Evolutionary conservation across 768 basidiomycete genomes (phyloP).

Genomic region (Porpolomopsis calyptriformis): DNA sequence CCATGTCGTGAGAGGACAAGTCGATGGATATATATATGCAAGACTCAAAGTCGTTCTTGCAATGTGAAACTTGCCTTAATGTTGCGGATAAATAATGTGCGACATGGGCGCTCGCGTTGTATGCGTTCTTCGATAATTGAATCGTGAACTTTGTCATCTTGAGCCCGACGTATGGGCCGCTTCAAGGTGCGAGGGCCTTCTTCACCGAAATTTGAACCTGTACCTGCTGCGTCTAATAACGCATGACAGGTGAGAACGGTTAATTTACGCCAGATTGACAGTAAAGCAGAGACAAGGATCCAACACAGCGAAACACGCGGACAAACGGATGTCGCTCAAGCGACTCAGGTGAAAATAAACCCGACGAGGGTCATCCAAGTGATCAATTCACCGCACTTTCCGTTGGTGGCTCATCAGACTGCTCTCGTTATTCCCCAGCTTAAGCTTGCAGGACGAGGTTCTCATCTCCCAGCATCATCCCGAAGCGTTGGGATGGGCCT

Average conservation of each 20-base stretch:
- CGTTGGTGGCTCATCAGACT: slow-evolving; percentile 25
- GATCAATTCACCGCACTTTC: slow-evolving; percentile 11
- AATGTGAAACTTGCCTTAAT: slow-evolving; percentile 71
- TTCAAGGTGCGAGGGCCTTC: slow-evolving; percentile 35
- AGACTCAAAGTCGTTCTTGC: neutral
- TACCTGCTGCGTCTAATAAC: slow-evolving; percentile 54
- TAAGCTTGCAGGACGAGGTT: slow-evolving; percentile 24
- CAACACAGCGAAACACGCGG: slow-evolving; percentile 35
- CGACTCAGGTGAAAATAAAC: slow-evolving; percentile 5
- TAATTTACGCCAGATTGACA: slow-evolving; percentile 11
- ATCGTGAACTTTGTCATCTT: slow-evolving; percentile 83
- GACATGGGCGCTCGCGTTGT: slow-evolving; percentile 86
- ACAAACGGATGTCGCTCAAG: slow-evolving; percentile 24
- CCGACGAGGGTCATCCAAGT: slow-evolving; percentile 11
- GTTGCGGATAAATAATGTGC: slow-evolving; percentile 94
- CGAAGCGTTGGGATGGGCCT: slow-evolving; percentile 20
- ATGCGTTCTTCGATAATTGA: slow-evolving; percentile 91
- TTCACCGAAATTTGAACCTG: slow-evolving; percentile 36
- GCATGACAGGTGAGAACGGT: slow-evolving; percentile 40
- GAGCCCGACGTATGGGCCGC: slow-evolving; percentile 57
- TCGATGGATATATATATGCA: slow-evolving; percentile 7
- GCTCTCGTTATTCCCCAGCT: slow-evolving; percentile 40
- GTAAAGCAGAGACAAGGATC: slow-evolving; percentile 33
- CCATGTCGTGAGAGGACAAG: neutral
- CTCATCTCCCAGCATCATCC: slow-evolving; percentile 10